A percentile compares a stretch with the other conserved stretches of the same genome.
phyloP scores from a whole-genome alignment of 2,329 filamentous ascomycete species.

The Trichoderma brevicompactum region DNA sequence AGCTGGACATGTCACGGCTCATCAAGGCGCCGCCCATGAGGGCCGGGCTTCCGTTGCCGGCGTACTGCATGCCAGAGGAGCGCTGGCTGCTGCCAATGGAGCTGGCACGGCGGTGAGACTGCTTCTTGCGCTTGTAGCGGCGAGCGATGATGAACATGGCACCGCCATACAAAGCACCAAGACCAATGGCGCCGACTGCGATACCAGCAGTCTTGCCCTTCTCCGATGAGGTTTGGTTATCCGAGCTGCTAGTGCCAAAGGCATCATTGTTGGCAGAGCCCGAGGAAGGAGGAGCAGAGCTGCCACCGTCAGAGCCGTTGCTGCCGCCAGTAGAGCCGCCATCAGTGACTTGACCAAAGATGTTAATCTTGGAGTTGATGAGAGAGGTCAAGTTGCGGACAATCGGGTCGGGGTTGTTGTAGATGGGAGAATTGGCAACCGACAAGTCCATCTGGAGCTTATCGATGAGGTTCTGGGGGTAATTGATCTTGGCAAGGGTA shows the following conservation, averaged over 20 bases:
- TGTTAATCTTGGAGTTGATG: conserved; percentile 77
- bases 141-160: conserved; percentile 94
- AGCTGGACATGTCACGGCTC: conserved; percentile 60
- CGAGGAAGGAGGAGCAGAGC: conserved; percentile 7
- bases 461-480: conserved; percentile 71
- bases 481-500: conserved; percentile 70
- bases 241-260: conserved; percentile 48
- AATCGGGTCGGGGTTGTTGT: conserved; percentile 69
- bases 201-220: conserved; percentile 69
- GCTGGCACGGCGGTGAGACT: conserved; percentile 75
- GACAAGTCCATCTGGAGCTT: conserved; percentile 70
- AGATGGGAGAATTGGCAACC: conserved; percentile 73
- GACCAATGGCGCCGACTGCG: conserved; percentile 74
- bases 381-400: conserved; percentile 74
- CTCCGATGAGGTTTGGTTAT: conserved; percentile 61
- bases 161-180: conserved; percentile 85
- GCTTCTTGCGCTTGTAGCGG: conserved; percentile 85
- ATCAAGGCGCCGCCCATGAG: conserved; percentile 73
- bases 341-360: conserved; percentile 45
- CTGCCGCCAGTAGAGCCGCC: conserved; percentile 42
- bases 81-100: conserved; percentile 62
- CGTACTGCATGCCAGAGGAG: conserved; percentile 59
- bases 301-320: neutral
- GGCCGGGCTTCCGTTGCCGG: conserved; percentile 55
- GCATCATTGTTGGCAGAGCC: conserved; percentile 41